Evolutionary conservation across 352 stramenopile genomes (phyloP).

Genomic region (Pythium folliculosum): DNA sequence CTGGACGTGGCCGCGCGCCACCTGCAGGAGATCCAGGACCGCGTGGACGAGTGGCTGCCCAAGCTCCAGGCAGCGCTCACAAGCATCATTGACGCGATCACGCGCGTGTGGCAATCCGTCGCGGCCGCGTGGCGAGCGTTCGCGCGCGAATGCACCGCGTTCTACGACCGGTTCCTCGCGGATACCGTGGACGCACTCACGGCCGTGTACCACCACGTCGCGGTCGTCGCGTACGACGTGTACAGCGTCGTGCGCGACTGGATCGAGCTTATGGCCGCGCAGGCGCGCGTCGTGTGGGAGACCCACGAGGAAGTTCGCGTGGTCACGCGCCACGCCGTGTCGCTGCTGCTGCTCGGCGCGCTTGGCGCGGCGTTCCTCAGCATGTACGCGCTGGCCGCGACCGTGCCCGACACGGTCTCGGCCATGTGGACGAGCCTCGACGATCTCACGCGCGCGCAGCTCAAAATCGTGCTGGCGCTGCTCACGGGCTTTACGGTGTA

Average conservation of each 20-base stretch:
- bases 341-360: conserved; percentile 24
- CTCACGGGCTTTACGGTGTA: conserved; percentile 30
- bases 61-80: conserved; percentile 16
- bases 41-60: conserved; percentile 22
- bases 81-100: conserved; percentile 12
- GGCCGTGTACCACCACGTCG: conserved; percentile 10
- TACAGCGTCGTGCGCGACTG: conserved; percentile 15
- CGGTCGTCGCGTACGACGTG: conserved; percentile 10
- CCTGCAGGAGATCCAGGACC: conserved; percentile 23
- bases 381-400: conserved; percentile 34
- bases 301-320: conserved; percentile 44
- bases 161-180: conserved; percentile 26
- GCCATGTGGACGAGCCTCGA: conserved; percentile 37
- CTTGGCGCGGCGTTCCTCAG: conserved; percentile 32
- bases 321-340: conserved; percentile 31
- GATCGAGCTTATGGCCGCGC: conserved; percentile 7
- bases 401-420: conserved; percentile 32
- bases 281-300: conserved; percentile 25
- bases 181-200: conserved; percentile 12
- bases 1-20: conserved; percentile 9
- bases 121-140: conserved; percentile 1
- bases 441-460: conserved; percentile 43
- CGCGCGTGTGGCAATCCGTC: not conserved
- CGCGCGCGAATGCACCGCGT: not conserved
- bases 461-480: conserved; percentile 40